A percentile compares a stretch with the other conserved stretches of the same genome.
phyloP scores from a whole-genome alignment of 768 basidiomycete genomes.

The Kwoniella shandongensis region DNA sequence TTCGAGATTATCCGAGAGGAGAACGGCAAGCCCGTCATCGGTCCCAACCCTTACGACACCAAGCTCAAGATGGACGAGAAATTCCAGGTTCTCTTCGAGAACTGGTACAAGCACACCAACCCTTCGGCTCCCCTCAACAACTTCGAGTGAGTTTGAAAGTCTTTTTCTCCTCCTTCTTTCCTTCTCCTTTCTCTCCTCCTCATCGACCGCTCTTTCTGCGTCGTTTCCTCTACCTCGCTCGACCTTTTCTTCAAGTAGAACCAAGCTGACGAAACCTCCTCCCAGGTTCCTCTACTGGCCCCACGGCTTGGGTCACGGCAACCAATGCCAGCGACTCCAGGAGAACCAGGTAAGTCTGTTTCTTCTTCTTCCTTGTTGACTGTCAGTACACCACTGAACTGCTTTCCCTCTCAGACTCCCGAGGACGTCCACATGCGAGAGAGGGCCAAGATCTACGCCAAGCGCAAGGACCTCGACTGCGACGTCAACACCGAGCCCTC shows the following conservation, averaged over 20 bases:
- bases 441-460: constrained; percentile 14
- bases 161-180: no score
- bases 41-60: constrained; percentile 9
- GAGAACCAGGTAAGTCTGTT: constrained; percentile 10
- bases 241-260: not conserved
- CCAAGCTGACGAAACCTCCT: not conserved
- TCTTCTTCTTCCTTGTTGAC: not conserved
- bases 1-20: constrained; percentile 18
- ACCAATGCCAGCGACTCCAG: constrained; percentile 7
- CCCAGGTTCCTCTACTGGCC: constrained; percentile 15
- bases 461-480: constrained; percentile 18
- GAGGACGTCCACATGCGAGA: constrained; percentile 20
- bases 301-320: constrained; percentile 9
- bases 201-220: not conserved
- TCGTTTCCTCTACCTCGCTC: not conserved
- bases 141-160: constrained; percentile 9
- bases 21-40: constrained; percentile 12
- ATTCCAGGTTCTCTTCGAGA: constrained; percentile 16
- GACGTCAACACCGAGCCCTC: constrained; percentile 7
- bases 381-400: not conserved
- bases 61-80: constrained; percentile 14
- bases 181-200: not conserved
- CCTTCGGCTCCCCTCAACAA: constrained; percentile 11
- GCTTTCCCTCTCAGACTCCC: constrained; percentile 5
- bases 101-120: constrained; percentile 13